Evolutionary conservation across 225 moss, liverwort and hornwort genomes (phyloP).

Genomic region (Polytrichum commune): DNA sequence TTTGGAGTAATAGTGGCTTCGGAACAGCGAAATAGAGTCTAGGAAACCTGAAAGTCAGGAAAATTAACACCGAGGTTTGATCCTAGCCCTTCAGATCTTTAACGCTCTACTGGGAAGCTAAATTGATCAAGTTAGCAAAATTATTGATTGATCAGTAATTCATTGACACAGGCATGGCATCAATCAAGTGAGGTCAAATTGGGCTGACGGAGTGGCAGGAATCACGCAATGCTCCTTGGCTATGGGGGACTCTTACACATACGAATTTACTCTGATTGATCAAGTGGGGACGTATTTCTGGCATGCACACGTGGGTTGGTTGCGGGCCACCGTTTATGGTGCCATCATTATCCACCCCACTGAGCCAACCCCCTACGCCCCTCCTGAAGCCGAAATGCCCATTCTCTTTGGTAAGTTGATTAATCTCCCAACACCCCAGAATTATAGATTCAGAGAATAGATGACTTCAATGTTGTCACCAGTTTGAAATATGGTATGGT

Average conservation of each 20-base stretch:
- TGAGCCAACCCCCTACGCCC: constrained; percentile 23
- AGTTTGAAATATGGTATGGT: too few species aligned
- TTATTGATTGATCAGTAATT: too few species aligned
- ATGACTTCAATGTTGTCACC: too few species aligned
- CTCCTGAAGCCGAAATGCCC: background rate
- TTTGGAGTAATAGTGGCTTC: too few species aligned
- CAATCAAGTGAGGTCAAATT: background rate
- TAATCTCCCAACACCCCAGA: too few species aligned
- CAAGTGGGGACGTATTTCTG: constrained; percentile 56
- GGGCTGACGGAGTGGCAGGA: background rate
- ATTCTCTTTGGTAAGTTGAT: background rate
- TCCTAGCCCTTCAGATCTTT: too few species aligned
- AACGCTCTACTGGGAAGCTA: too few species aligned
- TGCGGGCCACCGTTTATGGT: constrained; percentile 59
- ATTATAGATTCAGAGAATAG: too few species aligned
- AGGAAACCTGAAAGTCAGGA: too few species aligned
- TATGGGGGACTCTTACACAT: background rate
- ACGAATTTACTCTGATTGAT: constrained; percentile 46
- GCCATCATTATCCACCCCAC: constrained; percentile 46
- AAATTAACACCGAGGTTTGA: too few species aligned
- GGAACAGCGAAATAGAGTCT: too few species aligned
- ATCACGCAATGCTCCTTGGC: background rate
- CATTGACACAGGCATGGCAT: background rate
- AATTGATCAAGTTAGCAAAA: too few species aligned
- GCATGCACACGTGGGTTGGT: constrained; percentile 64